Base-by-base conservation (phyloP, 352 stramenopile species). In the Nothophytophthora sp. region DNA sequence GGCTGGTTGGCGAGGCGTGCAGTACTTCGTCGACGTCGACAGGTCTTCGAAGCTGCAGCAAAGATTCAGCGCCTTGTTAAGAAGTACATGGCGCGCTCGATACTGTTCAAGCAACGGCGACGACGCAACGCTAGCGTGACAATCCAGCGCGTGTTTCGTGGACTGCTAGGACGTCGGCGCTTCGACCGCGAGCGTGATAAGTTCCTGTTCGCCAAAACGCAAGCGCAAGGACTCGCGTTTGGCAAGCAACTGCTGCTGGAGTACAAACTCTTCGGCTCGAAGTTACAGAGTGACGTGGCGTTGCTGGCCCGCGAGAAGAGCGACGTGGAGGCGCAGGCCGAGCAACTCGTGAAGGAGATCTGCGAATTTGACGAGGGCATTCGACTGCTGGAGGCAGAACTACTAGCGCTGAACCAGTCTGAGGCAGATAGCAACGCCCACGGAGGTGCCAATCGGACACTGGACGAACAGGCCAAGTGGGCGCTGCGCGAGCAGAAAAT, bases 241-340 rank as follows among this genome's bases (percentile, higher is more conserved):
- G 96, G 92, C 32, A 91, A 97, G 49, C 92, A 98, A 67, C 96
- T 98, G 73, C 79, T 98, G 16, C 62, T 97, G 13, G 92, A 98
- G 74, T 97, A 98, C 81, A 98, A 98, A 61, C 72, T 98, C 7
- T 89, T 96, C 52, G 95, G 88, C 8, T 97, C 92, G 24, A 92
- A 96, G 50, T 70, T 99, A 18, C 93, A 99, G 61, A 97, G 82
- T 30, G 95, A 99, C 55, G 83, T 98, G 0, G 82, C 86, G 27
- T 47, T 98, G 40, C 76, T 99, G 3, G 86, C 83, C 5, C 63
- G 88, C 18, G 91, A 97, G 46, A 98, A 98, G 49, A 58, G 79
- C 3, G 77, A 88, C 28, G 76, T 92, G 16, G 94, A 98, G 61
- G 84, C 87, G 29, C 67, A 91, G 20, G 90, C 97, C 13, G 89